A percentile compares a stretch with the other conserved stretches of the same genome.
These are phyloP conservation scores for Debaryomycetaceae sp. DNA, from an alignment of 1,139 yeast genomes.

Conservation along the genomic window DNA sequence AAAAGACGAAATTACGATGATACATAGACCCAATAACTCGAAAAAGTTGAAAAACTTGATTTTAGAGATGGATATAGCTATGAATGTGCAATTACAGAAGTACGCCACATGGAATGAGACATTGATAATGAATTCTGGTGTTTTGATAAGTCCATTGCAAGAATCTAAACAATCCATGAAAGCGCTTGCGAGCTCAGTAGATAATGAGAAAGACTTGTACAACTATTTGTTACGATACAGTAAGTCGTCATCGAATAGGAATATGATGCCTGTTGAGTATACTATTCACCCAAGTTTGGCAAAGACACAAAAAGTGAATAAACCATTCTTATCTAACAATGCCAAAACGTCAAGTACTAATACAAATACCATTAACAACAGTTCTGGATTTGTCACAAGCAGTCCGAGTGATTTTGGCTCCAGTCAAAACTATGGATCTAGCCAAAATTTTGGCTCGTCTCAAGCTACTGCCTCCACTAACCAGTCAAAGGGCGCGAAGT, in stretches of 20 bases:
- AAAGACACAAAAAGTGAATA: conserved; percentile 25
- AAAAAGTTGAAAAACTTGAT: conserved; percentile 73
- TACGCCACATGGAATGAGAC: conserved; percentile 87
- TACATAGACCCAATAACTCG: conserved; percentile 75
- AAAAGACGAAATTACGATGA: conserved; percentile 68
- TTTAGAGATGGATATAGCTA: conserved; percentile 83
- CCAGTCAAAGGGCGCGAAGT: neutral
- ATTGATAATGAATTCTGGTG: conserved; percentile 78
- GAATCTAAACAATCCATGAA: conserved; percentile 63
- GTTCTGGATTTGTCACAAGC: neutral
- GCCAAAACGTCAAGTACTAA: conserved; percentile 3
- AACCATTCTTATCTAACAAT: conserved; percentile 38
- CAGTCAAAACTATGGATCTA: neutral
- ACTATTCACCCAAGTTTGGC: conserved; percentile 71
- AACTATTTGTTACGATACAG: conserved; percentile 56
- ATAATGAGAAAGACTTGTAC: conserved; percentile 79
- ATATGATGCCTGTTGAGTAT: conserved; percentile 68
- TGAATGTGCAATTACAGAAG: conserved; percentile 83
- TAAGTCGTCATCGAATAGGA: conserved; percentile 31
- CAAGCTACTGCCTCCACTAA: neutral
- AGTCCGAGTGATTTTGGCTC: neutral
- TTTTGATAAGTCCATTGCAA: conserved; percentile 68
- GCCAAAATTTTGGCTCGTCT: neutral
- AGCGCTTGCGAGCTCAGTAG: conserved; percentile 68
- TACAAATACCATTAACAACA: conserved; percentile 2